Evolutionary conservation across 108 stramenopile genomes (phyloP).

Genomic region (Stephanodiscus triporus): DNA sequence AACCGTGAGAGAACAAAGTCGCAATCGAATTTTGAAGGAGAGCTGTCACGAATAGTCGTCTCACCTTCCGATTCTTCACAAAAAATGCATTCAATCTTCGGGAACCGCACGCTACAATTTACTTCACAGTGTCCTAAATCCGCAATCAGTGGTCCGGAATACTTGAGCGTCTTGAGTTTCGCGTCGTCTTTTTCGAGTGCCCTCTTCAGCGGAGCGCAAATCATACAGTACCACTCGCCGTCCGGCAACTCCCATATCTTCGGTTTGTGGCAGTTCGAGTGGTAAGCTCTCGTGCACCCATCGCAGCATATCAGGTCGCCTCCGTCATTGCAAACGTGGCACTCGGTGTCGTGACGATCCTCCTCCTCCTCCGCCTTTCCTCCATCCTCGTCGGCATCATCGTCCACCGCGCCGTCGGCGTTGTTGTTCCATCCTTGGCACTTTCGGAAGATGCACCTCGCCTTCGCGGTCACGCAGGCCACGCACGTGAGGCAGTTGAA

Average conservation of each 20-base stretch:
- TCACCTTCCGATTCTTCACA: slow-evolving; percentile 31
- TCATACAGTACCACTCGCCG: slow-evolving; percentile 39
- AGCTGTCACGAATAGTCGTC: background rate
- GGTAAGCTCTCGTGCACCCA: slow-evolving; percentile 20
- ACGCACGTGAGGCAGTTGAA: slow-evolving; percentile 34
- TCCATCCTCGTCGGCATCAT: background rate
- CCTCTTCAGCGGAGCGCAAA: slow-evolving; percentile 17
- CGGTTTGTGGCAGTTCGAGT: slow-evolving; percentile 39
- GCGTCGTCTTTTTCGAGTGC: slow-evolving; percentile 4
- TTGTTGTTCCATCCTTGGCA: slow-evolving; percentile 31
- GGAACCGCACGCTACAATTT: slow-evolving; percentile 21
- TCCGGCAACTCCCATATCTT: slow-evolving; percentile 31
- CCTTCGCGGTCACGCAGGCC: slow-evolving; percentile 14
- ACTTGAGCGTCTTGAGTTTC: slow-evolving; percentile 13
- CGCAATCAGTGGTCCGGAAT: slow-evolving; percentile 26
- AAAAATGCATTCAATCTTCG: slow-evolving; percentile 26
- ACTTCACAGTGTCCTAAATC: slow-evolving; percentile 19
- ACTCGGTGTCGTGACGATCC: slow-evolving; percentile 29
- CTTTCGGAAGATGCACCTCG: slow-evolving; percentile 43
- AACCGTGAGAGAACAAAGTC: slow-evolving; percentile 6
- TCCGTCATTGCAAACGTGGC: slow-evolving; percentile 30
- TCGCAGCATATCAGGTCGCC: slow-evolving; percentile 40
- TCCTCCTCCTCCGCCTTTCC: slow-evolving; percentile 10
- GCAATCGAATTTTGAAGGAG: background rate
- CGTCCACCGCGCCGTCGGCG: slow-evolving; percentile 3